A percentile compares a stretch with the other conserved stretches of the same genome.
Evolutionary conservation across 2,329 filamentous ascomycete species (phyloP).

Genomic region (Colletotrichum sp.): DNA sequence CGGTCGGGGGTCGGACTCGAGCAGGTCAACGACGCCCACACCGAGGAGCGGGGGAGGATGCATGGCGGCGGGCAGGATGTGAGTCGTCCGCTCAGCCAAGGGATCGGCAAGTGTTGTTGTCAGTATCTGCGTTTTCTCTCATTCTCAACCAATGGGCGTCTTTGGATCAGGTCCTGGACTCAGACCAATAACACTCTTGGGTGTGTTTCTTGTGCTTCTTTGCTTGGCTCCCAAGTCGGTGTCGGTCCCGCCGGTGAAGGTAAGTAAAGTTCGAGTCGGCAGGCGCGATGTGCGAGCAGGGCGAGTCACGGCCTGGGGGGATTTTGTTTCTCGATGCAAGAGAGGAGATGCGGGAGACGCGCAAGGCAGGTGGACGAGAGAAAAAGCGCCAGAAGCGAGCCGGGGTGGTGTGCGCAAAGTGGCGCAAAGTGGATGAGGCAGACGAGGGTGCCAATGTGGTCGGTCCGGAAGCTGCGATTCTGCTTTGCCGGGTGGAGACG

Average conservation of each 20-base stretch:
- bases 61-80: conserved; percentile 6
- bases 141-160: conserved; percentile 15
- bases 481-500: conserved; percentile 10
- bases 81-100: conserved; percentile 19
- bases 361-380: conserved; percentile 4
- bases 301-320: not conserved
- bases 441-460: conserved; percentile 1
- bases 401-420: conserved; percentile 1
- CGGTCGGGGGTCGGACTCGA: conserved; percentile 45
- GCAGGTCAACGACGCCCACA: conserved; percentile 42
- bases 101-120: conserved; percentile 14
- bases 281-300: not conserved
- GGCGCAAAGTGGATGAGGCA: conserved; percentile 12
- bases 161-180: not conserved
- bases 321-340: not conserved
- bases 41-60: conserved; percentile 21
- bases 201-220: not conserved
- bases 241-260: conserved; percentile 1
- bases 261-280: not conserved
- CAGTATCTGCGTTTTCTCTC: conserved; percentile 9
- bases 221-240: not conserved
- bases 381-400: conserved; percentile 10
- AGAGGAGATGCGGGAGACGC: not conserved
- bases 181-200: not conserved
- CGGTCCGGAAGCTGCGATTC: conserved; percentile 14